Evolutionary conservation across 106 monocot genomes (phyloP), one percentile per base, ranked within the genome.

Genomic region (Phalaenopsis equestris): DNA sequence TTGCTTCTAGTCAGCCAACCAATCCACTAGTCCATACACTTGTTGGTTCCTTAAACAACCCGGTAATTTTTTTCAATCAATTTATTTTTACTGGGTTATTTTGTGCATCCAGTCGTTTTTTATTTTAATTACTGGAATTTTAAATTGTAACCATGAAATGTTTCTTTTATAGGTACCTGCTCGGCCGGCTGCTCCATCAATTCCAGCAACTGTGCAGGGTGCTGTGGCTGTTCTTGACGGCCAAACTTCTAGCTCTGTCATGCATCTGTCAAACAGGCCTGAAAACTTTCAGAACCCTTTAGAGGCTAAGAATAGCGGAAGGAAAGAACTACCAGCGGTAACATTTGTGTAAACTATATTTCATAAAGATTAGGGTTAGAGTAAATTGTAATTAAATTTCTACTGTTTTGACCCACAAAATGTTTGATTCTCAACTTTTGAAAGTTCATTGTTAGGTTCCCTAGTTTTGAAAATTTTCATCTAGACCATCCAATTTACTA

Each of bases 281-380:
- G 68, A 55, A 81, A 75, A 68, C 79, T 73, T 15, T 14, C 81
- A 48, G 12, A 76, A 76, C 76, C 18, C 75, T 41, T 38, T 42
- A 56, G 85, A 85, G 56, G 67, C 74, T 43, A 73, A 81, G 56
- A 57, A 77, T 80, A 85, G 43, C 73, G 83, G 85, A 64, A 89
- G 89, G 78, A 80, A 81, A 46, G 87, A 87, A 87, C 85, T 91
- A 36, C 91, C 89, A 70, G 89, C 68, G 78, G 89, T 89, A 86
- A 81, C 42, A 42, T 36, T 74, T 74, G 74, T 43, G 41, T 74
- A 74, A 37, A 70, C 70, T 38, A 10, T 64, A 64, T 64, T 64
- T 64, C 23, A 24, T 23, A 23, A 64, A 64, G 8, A 12, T 70
- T 38, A 61, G 19, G 5, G 21, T 70, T 38, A 61, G 19, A 3